Conservation (phyloP, 495 filamentous ascomycete genomes). For the Thozetella sp. region DNA sequence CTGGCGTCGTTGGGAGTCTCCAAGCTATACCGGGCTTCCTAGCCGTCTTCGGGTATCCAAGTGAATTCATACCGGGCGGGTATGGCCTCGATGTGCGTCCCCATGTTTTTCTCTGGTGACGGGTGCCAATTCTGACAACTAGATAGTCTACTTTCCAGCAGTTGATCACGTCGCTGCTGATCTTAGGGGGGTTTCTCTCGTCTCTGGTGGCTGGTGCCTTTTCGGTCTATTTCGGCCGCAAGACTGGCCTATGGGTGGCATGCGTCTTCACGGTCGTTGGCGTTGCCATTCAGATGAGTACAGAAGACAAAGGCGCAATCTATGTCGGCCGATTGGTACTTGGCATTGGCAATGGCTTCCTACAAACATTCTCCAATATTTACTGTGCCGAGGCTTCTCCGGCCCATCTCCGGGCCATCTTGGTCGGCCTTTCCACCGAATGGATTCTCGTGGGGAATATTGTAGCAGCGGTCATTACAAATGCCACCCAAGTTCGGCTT, state of each 20-base stretch:
- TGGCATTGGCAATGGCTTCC: slow-evolving; percentile 53
- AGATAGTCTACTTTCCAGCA: slow-evolving; percentile 48
- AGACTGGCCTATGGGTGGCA: slow-evolving; percentile 45
- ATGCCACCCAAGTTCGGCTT: slow-evolving; percentile 32
- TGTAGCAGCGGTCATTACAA: slow-evolving; percentile 39
- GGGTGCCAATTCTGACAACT: neutral
- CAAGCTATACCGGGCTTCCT: neutral
- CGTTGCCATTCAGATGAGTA: slow-evolving; percentile 48
- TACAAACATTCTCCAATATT: slow-evolving; percentile 55
- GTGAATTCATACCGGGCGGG: neutral
- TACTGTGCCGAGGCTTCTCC: slow-evolving; percentile 40
- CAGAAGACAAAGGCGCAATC: slow-evolving; percentile 38
- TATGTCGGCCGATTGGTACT: slow-evolving; percentile 52
- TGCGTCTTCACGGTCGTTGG: slow-evolving; percentile 42
- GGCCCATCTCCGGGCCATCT: slow-evolving; percentile 33
- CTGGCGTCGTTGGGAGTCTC: neutral
- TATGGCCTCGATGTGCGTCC: neutral
- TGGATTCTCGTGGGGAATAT: slow-evolving; percentile 53
- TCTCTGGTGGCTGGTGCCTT: slow-evolving; percentile 52
- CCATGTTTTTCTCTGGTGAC: neutral
- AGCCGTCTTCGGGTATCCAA: neutral
- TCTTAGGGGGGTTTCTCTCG: slow-evolving; percentile 56
- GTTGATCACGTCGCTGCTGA: slow-evolving; percentile 56
- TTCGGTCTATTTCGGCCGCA: slow-evolving; percentile 49
- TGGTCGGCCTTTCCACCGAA: slow-evolving; percentile 37